Evolutionary conservation across 768 basidiomycete genomes (phyloP), one percentile per base, ranked within the genome.

Genomic region (Xerocomellus intermedius): DNA sequence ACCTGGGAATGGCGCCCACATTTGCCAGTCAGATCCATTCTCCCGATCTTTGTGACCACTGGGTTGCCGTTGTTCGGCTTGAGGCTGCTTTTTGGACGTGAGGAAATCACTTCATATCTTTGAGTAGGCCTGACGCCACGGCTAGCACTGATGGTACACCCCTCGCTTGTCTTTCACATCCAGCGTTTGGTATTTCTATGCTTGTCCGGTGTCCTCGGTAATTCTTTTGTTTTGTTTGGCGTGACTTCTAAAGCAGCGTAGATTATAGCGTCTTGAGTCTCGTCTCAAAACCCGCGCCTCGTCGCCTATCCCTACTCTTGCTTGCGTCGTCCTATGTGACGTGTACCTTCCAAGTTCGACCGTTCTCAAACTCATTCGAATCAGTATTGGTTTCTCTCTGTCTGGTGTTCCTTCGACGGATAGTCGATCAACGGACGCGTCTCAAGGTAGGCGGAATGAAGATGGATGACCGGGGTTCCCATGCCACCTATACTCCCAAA

Each of bases 281-380:
- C 14, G 42, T 69, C 19, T 44, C 66, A 4, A 22, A 30, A 7
- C 64, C 64, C 12, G 51, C 46, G 28, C 13, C 50, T 48, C 63
- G 64, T 21, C 65, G 56, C 17, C 37, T 68, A 36, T 59, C 57
- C 37, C 48, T 67, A 14, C 51, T 73, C 17, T 60, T 75, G 14
- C 56, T 76, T 16, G 70, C 66, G 0, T 74, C 74, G 10, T 75
- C 74, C 22, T 64, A 76, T 41, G 69, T 74, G 43, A 63, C 67
- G 32, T 63, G 66, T 38, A 74, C 74, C 4, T 74, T 74, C 44
- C 75, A 76, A 47, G 53, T 74, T 42, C 65, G 75, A 37, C 74
- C 75, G 2, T 77, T 77, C 55, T 74, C 74, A 19, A 77, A 75
- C 44, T 69, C 74, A 4, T 53, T 74, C 3, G 75, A 76, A 56